These are phyloP conservation scores for Teratosphaeria gauchensis DNA, from an alignment of 2,329 filamentous ascomycete species.

Conservation along the genomic window DNA sequence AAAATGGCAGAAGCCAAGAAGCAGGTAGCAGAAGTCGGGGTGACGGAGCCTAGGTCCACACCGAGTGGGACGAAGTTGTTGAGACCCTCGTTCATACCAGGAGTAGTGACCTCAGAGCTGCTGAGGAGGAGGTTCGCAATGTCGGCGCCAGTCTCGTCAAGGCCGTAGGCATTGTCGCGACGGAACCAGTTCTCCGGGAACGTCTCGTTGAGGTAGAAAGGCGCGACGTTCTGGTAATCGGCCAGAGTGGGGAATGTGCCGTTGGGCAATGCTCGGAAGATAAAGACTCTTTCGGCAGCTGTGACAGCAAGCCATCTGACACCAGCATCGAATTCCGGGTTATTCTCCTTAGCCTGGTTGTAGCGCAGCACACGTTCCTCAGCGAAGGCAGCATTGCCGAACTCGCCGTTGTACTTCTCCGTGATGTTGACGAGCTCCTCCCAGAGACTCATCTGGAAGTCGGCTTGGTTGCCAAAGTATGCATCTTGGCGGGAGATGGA, in stretches of 20 bases:
- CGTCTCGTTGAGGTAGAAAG: conserved; percentile 23
- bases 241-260: conserved; percentile 12
- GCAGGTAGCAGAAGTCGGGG: conserved; percentile 12
- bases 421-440: conserved; percentile 13
- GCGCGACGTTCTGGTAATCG: conserved; percentile 16
- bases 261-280: conserved; percentile 20
- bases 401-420: conserved; percentile 14
- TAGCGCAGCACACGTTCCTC: conserved; percentile 16
- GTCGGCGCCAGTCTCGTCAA: conserved; percentile 12
- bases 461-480: conserved; percentile 20
- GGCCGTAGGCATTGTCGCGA: conserved; percentile 12
- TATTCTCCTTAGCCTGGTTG: conserved; percentile 19
- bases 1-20: conserved; percentile 18
- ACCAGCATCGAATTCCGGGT: conserved; percentile 19
- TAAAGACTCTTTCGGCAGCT: conserved; percentile 21
- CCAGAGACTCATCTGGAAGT: conserved; percentile 17
- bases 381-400: conserved; percentile 13
- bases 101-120: conserved; percentile 11
- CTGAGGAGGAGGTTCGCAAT: conserved; percentile 12
- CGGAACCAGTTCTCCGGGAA: conserved; percentile 19
- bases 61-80: conserved; percentile 20
- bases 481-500: conserved; percentile 18
- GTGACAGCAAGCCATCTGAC: conserved; percentile 18
- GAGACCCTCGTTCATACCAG: conserved; percentile 18
- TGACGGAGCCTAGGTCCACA: conserved; percentile 10